Evolutionary conservation across 2,329 filamentous ascomycete species (phyloP), one percentile per base, ranked within the genome.

Genomic region (Daldinia eschscholtzii): DNA sequence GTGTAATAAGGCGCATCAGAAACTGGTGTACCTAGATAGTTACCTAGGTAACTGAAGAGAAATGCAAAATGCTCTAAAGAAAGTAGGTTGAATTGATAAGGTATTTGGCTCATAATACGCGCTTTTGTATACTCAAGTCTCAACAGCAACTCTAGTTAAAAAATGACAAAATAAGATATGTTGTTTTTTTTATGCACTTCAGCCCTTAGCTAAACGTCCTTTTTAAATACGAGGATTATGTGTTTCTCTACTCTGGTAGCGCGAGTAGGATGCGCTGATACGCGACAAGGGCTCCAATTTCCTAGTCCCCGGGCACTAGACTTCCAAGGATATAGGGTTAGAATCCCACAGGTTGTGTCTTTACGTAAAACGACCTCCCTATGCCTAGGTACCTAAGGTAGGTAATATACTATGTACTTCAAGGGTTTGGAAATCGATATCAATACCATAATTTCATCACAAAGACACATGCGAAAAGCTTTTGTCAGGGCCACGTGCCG

Each of bases 401-500:
- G 18, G 15, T 23, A 12, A 41, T 6, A 33, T 33, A 6, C n/a
- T n/a, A 48, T 46, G 7, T 20, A 23, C 30, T 53, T 58, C 18
- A 20, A 33, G 37, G 28, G 53, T 39, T 44, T 10, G 13, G n/a
- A 37, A 42, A 6, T 46, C 39, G 13, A 20, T 37, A 37, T 37
- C 18, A 26, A 48, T 62, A 18, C 30, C 9, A 10, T 18, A 42
- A 30, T 57, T 35, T 44, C n/a, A 28, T 57, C 55, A 41, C 33
- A 2, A 61, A 37, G 26, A 39, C 13, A 50, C 9, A 52, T n/a
- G 6, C 35, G 50, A 57, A 57, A 48, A 20, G n/a, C 10, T 9
- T 35, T 48, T 42, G n/a, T 37, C 52, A n/a, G 15, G 41, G 20
- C 61, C 61, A 65, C 61, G 61, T 62, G 65, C 61, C 50, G 53